Percentiles rank a stretch among this genome's conserved stretches.
These are phyloP conservation scores for Didymosphaeria variabile DNA, from an alignment of 2,329 filamentous ascomycete species.

Conservation along the genomic window DNA sequence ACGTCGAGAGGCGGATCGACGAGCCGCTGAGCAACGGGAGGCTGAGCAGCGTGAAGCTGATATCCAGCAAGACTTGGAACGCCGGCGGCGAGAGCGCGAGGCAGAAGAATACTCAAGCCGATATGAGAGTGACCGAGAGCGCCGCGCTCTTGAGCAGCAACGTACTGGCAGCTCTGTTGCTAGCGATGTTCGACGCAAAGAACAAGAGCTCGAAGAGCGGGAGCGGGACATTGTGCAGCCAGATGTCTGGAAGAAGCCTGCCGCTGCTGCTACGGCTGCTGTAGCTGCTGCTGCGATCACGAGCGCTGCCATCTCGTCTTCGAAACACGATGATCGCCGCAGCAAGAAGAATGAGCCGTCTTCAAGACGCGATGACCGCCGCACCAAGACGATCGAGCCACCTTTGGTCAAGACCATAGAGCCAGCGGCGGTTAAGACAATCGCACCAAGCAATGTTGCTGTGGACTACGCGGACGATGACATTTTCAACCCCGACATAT, in stretches of 20 bases:
- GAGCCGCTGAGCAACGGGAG: constrained; percentile 35
- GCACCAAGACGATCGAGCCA: constrained; percentile 37
- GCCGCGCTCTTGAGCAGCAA: constrained; percentile 38
- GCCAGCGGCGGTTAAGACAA: constrained; percentile 43
- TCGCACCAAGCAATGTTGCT: constrained; percentile 46
- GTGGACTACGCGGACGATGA: constrained; percentile 55
- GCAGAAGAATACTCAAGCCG: constrained; percentile 32
- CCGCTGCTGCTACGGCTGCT: constrained; percentile 47
- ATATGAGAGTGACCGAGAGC: constrained; percentile 35
- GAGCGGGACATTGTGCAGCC: constrained; percentile 45
- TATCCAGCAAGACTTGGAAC: constrained; percentile 36
- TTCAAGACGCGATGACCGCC: constrained; percentile 18
- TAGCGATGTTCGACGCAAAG: constrained; percentile 45
- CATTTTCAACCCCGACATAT: constrained; percentile 57
- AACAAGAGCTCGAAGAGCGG: constrained; percentile 45
- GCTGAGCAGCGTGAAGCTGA: constrained; percentile 40
- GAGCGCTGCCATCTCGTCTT: constrained; percentile 41
- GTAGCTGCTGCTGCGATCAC: constrained; percentile 44
- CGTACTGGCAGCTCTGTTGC: constrained; percentile 40
- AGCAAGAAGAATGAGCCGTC: constrained; percentile 4
- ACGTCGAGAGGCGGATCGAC: constrained; percentile 38
- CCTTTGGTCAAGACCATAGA: constrained; percentile 46
- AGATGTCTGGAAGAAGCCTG: constrained; percentile 49
- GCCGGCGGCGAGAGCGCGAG: constrained; percentile 37
- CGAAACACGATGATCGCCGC: constrained; percentile 38